phyloP scores from a whole-genome alignment of 2,329 filamentous ascomycete species.

The Nannizziopsis barbatae region DNA sequence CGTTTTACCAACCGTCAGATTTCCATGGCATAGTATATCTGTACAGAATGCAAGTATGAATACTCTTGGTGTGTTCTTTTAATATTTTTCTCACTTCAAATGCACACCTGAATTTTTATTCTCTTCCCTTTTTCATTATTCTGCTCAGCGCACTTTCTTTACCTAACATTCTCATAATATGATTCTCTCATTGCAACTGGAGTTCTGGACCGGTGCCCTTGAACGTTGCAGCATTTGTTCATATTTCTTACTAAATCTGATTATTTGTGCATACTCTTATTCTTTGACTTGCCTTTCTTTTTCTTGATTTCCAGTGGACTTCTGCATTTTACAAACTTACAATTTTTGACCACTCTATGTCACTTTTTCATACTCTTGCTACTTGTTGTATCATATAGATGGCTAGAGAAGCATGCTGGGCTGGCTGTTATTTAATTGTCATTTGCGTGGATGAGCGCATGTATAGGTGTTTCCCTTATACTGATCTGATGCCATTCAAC shows the following conservation, averaged over 20 bases:
- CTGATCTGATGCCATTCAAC: no score
- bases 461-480: not conserved
- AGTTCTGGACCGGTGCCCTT: conserved; percentile 5
- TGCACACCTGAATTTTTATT: not conserved
- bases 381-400: conserved; percentile 4
- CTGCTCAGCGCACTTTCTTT: not conserved
- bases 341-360: not conserved
- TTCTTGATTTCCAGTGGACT: not conserved
- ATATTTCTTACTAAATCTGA: not conserved
- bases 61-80: not conserved
- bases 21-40: no score
- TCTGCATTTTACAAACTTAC: no score
- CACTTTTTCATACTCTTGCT: not conserved
- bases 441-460: not conserved
- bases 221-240: not conserved
- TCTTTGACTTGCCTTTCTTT: not conserved
- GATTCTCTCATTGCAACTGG: not conserved
- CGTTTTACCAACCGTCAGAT: not conserved
- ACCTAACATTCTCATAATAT: not conserved
- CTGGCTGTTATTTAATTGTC: not conserved
- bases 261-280: not conserved
- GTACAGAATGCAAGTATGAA: not conserved
- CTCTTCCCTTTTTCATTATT: not conserved
- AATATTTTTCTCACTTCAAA: not conserved
- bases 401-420: not conserved